Percentiles rank a stretch among this genome's conserved stretches.
These are phyloP conservation scores for Chlamydomonas incerta DNA, from an alignment of 139 green algal species.

Conservation along the genomic window DNA sequence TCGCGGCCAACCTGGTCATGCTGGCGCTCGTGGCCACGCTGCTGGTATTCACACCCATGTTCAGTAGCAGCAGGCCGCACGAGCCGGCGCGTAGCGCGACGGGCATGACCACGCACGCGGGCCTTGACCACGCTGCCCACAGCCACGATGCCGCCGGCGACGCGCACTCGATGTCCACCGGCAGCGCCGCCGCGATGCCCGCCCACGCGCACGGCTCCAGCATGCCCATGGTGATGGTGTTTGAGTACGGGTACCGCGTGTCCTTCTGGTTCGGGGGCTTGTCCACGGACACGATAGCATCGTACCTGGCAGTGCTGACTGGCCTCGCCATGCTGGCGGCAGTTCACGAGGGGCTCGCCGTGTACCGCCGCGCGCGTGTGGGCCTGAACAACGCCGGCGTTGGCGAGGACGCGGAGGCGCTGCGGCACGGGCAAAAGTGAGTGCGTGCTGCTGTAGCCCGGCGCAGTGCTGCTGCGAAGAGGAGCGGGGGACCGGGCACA, in stretches of 20 bases:
- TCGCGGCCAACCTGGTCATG: not conserved
- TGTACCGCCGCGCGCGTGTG: not conserved
- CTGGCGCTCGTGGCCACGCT: not conserved
- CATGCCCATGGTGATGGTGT: constrained; percentile 8
- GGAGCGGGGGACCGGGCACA: too few relatives aligned
- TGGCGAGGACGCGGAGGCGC: too few relatives aligned
- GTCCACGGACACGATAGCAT: not conserved
- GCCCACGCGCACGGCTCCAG: not conserved
- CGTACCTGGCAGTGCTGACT: constrained; percentile 1
- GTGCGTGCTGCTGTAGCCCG: too few relatives aligned
- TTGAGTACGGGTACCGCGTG: constrained; percentile 7
- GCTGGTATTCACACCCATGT: not conserved
- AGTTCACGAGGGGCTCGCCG: constrained; percentile 3
- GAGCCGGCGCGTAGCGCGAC: too few relatives aligned
- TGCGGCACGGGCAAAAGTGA: too few relatives aligned
- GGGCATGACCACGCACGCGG: too few relatives aligned
- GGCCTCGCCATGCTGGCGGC: constrained; percentile 15
- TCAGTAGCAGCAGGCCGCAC: not conserved
- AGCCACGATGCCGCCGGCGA: not conserved
- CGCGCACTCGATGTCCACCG: not conserved
- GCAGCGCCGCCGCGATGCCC: too few relatives aligned
- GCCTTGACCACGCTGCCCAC: too few relatives aligned
- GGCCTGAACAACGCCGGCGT: too few relatives aligned
- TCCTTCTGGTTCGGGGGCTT: not conserved
- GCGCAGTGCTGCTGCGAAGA: too few relatives aligned